Conservation (phyloP, 2,329 filamentous ascomycete genomes). For the Neofusicoccum cordaticola region DNA sequence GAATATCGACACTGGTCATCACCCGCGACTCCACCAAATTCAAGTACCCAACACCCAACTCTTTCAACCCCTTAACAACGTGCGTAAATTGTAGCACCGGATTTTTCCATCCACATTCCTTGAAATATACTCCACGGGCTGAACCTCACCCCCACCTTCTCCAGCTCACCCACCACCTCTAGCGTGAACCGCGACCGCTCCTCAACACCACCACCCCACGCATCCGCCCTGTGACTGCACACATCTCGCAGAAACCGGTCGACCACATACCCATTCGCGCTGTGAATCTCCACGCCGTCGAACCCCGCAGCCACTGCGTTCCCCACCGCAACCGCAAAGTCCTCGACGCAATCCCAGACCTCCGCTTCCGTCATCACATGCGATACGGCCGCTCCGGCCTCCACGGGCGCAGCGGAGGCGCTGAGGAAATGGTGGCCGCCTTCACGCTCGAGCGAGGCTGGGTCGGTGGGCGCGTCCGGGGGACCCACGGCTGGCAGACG, state of each 20-base stretch:
- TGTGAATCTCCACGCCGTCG: slow-evolving; percentile 59
- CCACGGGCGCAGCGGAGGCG: slow-evolving; percentile 32
- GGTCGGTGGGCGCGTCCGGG: slow-evolving; percentile 54
- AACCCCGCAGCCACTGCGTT: slow-evolving; percentile 52
- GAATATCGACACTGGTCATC: slow-evolving; percentile 39
- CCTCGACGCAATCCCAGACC: slow-evolving; percentile 35
- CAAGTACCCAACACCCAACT: slow-evolving; percentile 50
- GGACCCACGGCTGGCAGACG: slow-evolving; percentile 60
- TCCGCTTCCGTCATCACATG: slow-evolving; percentile 38
- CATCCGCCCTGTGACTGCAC: slow-evolving; percentile 53
- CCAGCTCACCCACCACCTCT: slow-evolving; percentile 53
- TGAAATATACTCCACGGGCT: slow-evolving; percentile 58
- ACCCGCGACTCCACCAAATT: slow-evolving; percentile 27
- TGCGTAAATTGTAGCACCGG: slow-evolving; percentile 63
- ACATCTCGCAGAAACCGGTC: slow-evolving; percentile 63
- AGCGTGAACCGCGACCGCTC: slow-evolving; percentile 53
- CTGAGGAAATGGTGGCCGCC: slow-evolving; percentile 22
- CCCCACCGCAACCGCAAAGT: slow-evolving; percentile 43
- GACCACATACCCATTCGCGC: slow-evolving; percentile 65
- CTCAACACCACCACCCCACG: slow-evolving; percentile 48
- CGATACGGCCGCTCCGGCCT: slow-evolving; percentile 32
- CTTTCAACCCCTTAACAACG: slow-evolving; percentile 50
- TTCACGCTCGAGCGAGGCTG: slow-evolving; percentile 31
- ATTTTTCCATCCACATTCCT: slow-evolving; percentile 61
- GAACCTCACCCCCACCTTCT: slow-evolving; percentile 56